Conservation (phyloP, 345 rosid species). For the Iberis pinnata region DNA sequence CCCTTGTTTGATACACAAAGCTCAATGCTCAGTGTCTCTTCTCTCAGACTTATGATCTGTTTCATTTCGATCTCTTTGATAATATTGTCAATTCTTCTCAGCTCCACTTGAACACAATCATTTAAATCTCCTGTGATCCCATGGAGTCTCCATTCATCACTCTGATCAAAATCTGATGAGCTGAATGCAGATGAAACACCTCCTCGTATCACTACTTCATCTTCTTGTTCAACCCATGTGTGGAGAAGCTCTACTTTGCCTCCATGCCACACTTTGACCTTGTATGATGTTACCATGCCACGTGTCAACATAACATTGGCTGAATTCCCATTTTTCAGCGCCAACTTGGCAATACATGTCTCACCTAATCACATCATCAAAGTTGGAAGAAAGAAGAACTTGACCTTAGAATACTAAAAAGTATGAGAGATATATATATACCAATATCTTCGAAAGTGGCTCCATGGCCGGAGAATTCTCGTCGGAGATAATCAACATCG, state of each 20-base stretch:
- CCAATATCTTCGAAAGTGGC: slow-evolving; percentile 60
- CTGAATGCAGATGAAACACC: slow-evolving; percentile 54
- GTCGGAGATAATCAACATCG: slow-evolving; percentile 55
- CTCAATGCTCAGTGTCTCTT: slow-evolving; percentile 52
- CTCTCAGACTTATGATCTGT: slow-evolving; percentile 43
- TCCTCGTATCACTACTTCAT: slow-evolving; percentile 54
- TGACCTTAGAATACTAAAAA: no score
- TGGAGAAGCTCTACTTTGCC: slow-evolving; percentile 64
- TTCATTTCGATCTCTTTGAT: slow-evolving; percentile 48
- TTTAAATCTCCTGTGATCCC: slow-evolving; percentile 50
- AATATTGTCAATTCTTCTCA: slow-evolving; percentile 42
- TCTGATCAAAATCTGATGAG: slow-evolving; percentile 36
- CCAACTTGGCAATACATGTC: slow-evolving; percentile 55
- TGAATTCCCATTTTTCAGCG: slow-evolving; percentile 53
- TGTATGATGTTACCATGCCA: slow-evolving; percentile 74
- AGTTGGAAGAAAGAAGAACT: no score
- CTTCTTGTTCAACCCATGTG: slow-evolving; percentile 53
- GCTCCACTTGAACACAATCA: slow-evolving; percentile 42
- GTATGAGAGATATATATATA: background rate
- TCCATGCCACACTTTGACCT: slow-evolving; percentile 76
- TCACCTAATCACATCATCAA: slow-evolving; percentile 31
- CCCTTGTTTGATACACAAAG: slow-evolving; percentile 43
- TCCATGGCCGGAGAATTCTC: slow-evolving; percentile 74
- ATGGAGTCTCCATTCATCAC: slow-evolving; percentile 41
- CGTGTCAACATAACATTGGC: slow-evolving; percentile 61